Evolutionary conservation across 2,329 filamentous ascomycete species (phyloP), one percentile per base, ranked within the genome.

Genomic region (Coccinonectria pachysandricola): DNA sequence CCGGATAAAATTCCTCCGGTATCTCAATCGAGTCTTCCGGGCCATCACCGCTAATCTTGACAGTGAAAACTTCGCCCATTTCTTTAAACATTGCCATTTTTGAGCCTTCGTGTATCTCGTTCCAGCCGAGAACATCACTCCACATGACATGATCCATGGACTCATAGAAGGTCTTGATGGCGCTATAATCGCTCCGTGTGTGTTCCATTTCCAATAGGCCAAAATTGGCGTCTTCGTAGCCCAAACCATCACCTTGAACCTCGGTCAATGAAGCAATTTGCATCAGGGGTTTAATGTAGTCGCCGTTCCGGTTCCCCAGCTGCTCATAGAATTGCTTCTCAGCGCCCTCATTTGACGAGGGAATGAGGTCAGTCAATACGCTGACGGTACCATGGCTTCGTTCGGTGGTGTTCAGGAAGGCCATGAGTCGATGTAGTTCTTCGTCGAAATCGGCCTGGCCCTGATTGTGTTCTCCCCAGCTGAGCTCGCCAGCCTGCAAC

Each of bases 361-460:
- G 49, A 8, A 53, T 49, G 16, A 55, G 36, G 8, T 60, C 50
- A 4, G 54, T 46, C 5, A 76, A 47, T 5, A 56, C 52, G 29
- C 71, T 67, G 12, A 62, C 62, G 1, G 65, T 68, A 9, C 68
- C 74, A 36, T 75, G 76, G 21, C 64, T 67, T 21, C 75, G 62
- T 14, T 76, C 67, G 0, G 72, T 74, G 7, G 50, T 55, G 30
- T 78, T 73, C 3, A 79, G 57, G 34, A 79, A 77, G 7, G 71
- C 73, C 56, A 79, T 64, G 5, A 79, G 48, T 9, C 74, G 68
- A 37, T 77, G 73, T 2, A 76, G 37, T 45, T 78, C 74, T 13
- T 71, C 59, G 26, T 56, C 49, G 31, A 71, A 57, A 11, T 58
- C 48, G 8, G 48, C 24, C 48, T 49, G 16, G 40, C 27, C 17